phyloP scores from a whole-genome alignment of 2,329 filamentous ascomycete genomes.

The Davidsoniella eucalypti region DNA sequence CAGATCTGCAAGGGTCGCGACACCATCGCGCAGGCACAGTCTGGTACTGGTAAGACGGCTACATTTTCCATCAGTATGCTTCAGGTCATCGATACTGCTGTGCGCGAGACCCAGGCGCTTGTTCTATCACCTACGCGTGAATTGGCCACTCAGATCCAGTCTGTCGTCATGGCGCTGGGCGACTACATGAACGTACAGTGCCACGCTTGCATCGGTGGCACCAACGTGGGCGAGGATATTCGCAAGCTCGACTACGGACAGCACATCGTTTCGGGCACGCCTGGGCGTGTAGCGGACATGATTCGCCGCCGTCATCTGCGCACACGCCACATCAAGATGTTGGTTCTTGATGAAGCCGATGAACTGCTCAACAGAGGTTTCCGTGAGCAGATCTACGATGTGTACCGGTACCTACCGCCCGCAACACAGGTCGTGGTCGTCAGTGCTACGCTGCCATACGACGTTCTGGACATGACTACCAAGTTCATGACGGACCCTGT shows the following conservation, averaged over 20 bases:
- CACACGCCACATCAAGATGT: slow-evolving; percentile 48
- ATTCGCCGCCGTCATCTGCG: slow-evolving; percentile 40
- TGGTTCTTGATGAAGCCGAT: slow-evolving; percentile 44
- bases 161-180: slow-evolving; percentile 96
- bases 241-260: slow-evolving; percentile 94
- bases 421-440: slow-evolving; percentile 98
- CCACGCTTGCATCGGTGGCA: slow-evolving; percentile 95
- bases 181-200: slow-evolving; percentile 99
- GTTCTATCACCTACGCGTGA: slow-evolving; percentile 93
- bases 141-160: slow-evolving; percentile 95
- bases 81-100: slow-evolving; percentile 84
- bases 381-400: slow-evolving; percentile 96
- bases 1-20: slow-evolving; percentile 98
- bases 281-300: slow-evolving; percentile 70
- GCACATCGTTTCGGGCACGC: slow-evolving; percentile 93
- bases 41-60: slow-evolving; percentile 89
- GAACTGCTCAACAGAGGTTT: slow-evolving; percentile 78
- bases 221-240: slow-evolving; percentile 95
- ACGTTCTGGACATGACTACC: slow-evolving; percentile 96
- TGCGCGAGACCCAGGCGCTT: slow-evolving; percentile 84
- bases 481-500: slow-evolving; percentile 99
- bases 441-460: slow-evolving; percentile 89
- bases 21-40: slow-evolving; percentile 95
- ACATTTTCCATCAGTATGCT: slow-evolving; percentile 95
- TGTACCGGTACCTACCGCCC: slow-evolving; percentile 90